Percentiles rank a stretch among this genome's conserved stretches.
Conservation (phyloP, 2,329 filamentous ascomycete genomes). For the Fusarium sp. region DNA sequence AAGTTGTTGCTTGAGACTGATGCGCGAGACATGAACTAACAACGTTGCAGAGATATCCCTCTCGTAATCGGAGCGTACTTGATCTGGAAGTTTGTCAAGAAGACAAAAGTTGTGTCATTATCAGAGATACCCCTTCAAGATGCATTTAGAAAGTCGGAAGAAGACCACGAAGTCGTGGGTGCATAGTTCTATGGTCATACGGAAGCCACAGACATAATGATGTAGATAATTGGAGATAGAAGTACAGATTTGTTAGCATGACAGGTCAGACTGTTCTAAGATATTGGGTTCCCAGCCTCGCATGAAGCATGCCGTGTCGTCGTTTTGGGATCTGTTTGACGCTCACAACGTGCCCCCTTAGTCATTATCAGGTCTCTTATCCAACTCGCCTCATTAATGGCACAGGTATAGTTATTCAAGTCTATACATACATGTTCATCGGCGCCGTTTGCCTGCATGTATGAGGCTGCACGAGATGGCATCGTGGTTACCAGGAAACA, state of each 20-base stretch:
- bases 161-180: constrained; percentile 16
- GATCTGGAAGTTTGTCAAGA: constrained; percentile 77
- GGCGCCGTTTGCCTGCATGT: no score
- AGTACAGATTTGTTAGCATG: neutral
- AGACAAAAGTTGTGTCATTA: constrained; percentile 69
- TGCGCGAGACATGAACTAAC: constrained; percentile 21
- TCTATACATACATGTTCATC: no score
- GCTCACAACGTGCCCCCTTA: no score
- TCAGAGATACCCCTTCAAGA: constrained; percentile 66
- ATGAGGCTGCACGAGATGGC: no score
- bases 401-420: no score
- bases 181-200: neutral
- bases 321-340: no score
- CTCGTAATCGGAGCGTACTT: constrained; percentile 70
- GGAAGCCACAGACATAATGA: neutral
- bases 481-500: neutral
- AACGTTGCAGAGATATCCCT: constrained; percentile 67
- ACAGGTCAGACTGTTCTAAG: no score
- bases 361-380: no score
- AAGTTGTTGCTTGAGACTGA: constrained; percentile 52
- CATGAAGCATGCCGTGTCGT: no score
- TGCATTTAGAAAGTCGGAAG: constrained; percentile 57
- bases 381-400: no score
- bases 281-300: no score
- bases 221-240: neutral